Conservation (phyloP, 2,329 filamentous ascomycete species). For the Trichophyton equinum region DNA sequence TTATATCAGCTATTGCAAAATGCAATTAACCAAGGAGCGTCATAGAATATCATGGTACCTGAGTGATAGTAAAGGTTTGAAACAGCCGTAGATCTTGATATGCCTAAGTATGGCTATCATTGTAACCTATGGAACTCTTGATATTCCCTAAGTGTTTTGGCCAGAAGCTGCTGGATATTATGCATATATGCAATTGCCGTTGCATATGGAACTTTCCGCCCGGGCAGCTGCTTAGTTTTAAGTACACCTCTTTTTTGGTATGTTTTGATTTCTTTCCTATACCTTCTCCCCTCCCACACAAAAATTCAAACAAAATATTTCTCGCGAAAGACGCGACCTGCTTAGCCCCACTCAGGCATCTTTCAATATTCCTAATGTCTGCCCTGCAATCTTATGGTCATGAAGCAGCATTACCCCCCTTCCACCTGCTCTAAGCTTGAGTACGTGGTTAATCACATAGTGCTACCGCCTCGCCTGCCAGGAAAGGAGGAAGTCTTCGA, state of each 20-base stretch:
- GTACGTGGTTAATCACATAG: constrained; percentile 23
- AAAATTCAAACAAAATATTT: background rate
- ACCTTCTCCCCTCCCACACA: background rate
- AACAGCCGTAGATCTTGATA: background rate
- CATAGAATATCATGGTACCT: background rate
- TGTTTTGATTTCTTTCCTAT: background rate
- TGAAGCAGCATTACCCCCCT: background rate
- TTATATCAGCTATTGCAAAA: background rate
- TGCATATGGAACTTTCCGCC: background rate
- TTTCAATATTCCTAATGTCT: background rate
- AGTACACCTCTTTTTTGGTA: background rate
- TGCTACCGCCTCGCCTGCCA: constrained; percentile 29
- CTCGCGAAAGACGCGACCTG: background rate
- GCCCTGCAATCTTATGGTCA: background rate
- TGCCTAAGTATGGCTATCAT: background rate
- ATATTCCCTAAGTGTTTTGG: background rate
- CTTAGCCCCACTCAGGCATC: background rate
- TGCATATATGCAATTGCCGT: background rate
- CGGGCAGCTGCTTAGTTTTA: background rate
- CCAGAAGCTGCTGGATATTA: background rate
- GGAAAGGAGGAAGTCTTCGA: constrained; percentile 23
- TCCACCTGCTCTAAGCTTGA: background rate
- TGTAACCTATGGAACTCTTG: background rate
- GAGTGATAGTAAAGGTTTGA: background rate
- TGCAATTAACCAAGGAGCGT: background rate